These are phyloP conservation scores for Aquilaria sinensis DNA, from an alignment of 345 rosid genomes.

Conservation along the genomic window DNA sequence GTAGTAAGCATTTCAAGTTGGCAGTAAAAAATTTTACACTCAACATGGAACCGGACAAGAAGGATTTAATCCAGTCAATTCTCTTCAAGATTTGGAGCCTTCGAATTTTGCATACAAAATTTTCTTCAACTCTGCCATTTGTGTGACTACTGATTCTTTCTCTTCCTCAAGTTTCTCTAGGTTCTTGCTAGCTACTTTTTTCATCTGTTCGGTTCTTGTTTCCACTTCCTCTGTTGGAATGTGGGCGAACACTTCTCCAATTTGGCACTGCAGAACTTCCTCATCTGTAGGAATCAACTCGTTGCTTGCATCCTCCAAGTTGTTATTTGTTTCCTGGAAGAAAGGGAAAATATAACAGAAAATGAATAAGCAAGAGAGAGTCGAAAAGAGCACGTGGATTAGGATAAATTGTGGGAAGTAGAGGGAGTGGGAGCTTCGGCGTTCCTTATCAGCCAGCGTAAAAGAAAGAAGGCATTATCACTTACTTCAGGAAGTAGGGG, in stretches of 20 bases:
- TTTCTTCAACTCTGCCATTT: conserved; percentile 81
- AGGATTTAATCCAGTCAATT: conserved; percentile 24
- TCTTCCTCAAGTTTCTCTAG: conserved; percentile 74
- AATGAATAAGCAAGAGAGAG: not conserved
- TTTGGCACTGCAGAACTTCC: conserved; percentile 75
- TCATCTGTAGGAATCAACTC: conserved; percentile 92
- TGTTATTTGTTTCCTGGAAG: conserved; percentile 72
- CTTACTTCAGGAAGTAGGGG: too few relatives aligned
- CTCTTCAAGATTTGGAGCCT: conserved; percentile 94
- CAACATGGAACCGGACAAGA: not conserved
- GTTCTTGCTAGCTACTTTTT: conserved; percentile 54
- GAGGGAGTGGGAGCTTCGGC: too few relatives aligned
- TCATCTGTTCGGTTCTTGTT: conserved; percentile 70
- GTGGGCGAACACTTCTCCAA: conserved; percentile 92
- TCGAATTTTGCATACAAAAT: conserved; percentile 82
- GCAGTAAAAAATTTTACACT: too few relatives aligned
- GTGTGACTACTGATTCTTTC: conserved; percentile 45
- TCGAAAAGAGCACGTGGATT: too few relatives aligned
- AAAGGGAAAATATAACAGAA: not conserved
- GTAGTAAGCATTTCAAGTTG: too few relatives aligned
- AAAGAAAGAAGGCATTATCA: too few relatives aligned
- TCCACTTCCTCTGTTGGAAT: conserved; percentile 82
- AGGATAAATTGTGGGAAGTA: too few relatives aligned
- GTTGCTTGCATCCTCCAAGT: conserved; percentile 87
- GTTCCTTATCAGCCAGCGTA: too few relatives aligned